Base-by-base conservation (phyloP, 257 asterid species). In the Phtheirospermum japonicum region DNA sequence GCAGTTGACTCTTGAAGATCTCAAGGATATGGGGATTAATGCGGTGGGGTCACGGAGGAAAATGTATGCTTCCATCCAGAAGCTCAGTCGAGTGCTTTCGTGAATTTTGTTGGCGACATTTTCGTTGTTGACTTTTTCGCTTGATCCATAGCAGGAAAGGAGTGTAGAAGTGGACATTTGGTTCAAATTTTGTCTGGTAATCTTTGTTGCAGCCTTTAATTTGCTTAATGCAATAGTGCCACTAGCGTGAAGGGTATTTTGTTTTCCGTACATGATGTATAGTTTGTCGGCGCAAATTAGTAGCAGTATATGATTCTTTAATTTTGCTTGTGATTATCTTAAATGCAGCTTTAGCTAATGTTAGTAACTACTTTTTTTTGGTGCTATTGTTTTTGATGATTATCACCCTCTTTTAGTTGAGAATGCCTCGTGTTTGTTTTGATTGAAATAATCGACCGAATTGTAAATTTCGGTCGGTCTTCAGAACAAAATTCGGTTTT, bases 1-100 rank as follows among this genome's bases (percentile, higher is more conserved):
- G 4, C 71, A 77, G 28, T 72, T 89, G 64, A 84, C 95, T 5
- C 67, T 86, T 42, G 85, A 84, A 53, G 95, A 89, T 75, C 84
- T 89, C 53, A 80, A 84, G 68, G 96, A 86, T 33, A 88, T 88
- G 90, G 94, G 96, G 19, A 76, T 89, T 17, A 63, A 18, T 39
- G 79, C 80, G 0, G 86, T 84, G 65, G 95, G 96, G 13, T 50
- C 77, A 1, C 66, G 95, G 56, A 79, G 96, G 70, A 89, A 80
- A 54, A 66, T 87, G 83, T 82, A 63, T 53, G 18, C 66, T 10
- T 80, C 88, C 6, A 82, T 89, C 49, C 83, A 74, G 74, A 74
- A 79, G 67, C 77, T 79, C 39, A 51, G 72, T 10, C 61, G 26
- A 73, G 64, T 66, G 59, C 49, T 71, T 55, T 61, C 18, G 4